Base-by-base conservation (phyloP, 2,329 filamentous ascomycete genomes). In the Coniella lustricola region DNA sequence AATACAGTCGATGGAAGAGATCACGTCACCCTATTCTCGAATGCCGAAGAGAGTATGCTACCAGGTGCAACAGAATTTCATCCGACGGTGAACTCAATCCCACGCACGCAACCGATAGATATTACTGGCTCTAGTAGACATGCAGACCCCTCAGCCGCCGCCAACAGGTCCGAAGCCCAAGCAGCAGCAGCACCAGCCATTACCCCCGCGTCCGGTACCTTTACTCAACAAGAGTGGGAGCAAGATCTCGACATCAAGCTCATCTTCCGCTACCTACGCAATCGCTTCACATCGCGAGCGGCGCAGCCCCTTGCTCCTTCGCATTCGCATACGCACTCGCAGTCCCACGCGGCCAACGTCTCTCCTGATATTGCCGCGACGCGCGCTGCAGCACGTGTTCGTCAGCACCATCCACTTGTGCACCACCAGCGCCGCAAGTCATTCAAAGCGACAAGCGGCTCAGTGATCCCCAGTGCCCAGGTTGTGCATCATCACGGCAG, bases 191-290 rank as follows among this genome's bases (percentile, higher is more conserved):
- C 25, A 29, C 25, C 5, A 29, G 5, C 25, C 5, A 5, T 10
- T 5, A 29, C 25, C 25, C 25, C 25, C 18, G 17, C 35, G 4
- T 43, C 47, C 16, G 56, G 56, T 3, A 54, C 64, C 0, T 81
- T 81, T 53, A 79, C 76, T 1, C 74, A 87, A 58, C 87, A 93
- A 32, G 93, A 95, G 61, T 98, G 93, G 93, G 90, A 97, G 67
- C 83, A 85, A 52, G 87, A 95, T 46, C 76, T 97, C 4, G 90
- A 97, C 60, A 80, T 96, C 55, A 87, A 86, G 62, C 85, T 95
- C 64, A 87, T 97, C 31, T 97, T 97, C 70, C 82, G 84, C 42
- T 97, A 93, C 62, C 75, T 95, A 25, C 80, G 84, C 50, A 85
- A 81, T 16, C 82, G 87, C 51, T 91, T 95, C 64, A 73, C 80